Base-by-base conservation (phyloP, 495 filamentous ascomycete species). In the Parathielavia appendiculata region DNA sequence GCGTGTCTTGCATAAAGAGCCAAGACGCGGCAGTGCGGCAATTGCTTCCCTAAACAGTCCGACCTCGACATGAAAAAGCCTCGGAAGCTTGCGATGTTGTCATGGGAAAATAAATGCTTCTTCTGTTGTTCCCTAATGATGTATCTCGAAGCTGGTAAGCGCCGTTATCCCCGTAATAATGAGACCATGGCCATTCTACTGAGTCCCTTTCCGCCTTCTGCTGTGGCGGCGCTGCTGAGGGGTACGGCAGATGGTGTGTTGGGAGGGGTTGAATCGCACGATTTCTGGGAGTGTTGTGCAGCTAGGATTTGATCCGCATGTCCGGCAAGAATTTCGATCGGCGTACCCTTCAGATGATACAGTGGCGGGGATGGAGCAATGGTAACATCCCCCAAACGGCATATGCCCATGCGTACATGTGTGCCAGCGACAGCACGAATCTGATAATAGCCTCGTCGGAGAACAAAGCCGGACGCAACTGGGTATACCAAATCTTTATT, bases 11-110 rank as follows among this genome's bases (percentile, higher is more conserved):
- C 34, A 49, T 46, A 46, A 36, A 46, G 30, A 30, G 56, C 46
- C 47, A 46, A 52, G 48, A 52, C 26, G 30, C 43, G 12, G 40
- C 38, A 20, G 32, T 54, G 57, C 58, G 58, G 51, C 58, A 60
- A 51, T 56, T 55, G 51, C 44, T 19, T 16, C 30, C 36, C 32
- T n/a, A n/a, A n/a, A n/a, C 44, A 41, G 26, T 47, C 13, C 20
- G 16, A n/a, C 16, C 17, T 38, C n/a, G n/a, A n/a, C n/a, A n/a
- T n/a, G n/a, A n/a, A n/a, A 23, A 58, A 7, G 9, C 39, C 38
- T 19, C 39, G 56, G 51, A n/a, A n/a, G n/a, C n/a, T 51, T 40
- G 14, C 19, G 38, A 34, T 17, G 9, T 32, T 26, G 55, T 10
- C 30, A n/a, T 34, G 11, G 47, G 16, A 34, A 38, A 23, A 20